Evolutionary conservation across 2,329 filamentous ascomycete genomes (phyloP).

Genomic region (Paradendryphiella salina): DNA sequence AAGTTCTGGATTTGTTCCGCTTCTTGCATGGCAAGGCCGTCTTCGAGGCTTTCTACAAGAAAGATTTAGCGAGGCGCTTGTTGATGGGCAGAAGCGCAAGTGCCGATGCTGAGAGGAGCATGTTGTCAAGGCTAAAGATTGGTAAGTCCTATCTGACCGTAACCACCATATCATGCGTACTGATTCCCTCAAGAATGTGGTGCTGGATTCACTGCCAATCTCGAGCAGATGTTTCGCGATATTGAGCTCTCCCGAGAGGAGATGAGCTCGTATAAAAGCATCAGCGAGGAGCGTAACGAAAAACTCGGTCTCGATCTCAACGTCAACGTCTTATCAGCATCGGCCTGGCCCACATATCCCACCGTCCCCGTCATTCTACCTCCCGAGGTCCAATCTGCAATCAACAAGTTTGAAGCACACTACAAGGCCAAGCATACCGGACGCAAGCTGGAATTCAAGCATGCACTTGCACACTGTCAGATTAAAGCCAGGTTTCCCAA

Average conservation of each 20-base stretch:
- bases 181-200: conserved; percentile 70
- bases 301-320: conserved; percentile 69
- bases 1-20: conserved; percentile 90
- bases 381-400: conserved; percentile 70
- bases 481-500: conserved; percentile 79
- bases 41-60: conserved; percentile 99
- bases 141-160: conserved; percentile 43
- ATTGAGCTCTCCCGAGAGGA: conserved; percentile 92
- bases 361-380: conserved; percentile 77
- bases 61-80: conserved; percentile 84
- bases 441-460: conserved; percentile 86
- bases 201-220: conserved; percentile 89
- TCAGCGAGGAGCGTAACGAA: conserved; percentile 63
- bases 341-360: conserved; percentile 90
- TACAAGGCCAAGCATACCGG: conserved; percentile 91
- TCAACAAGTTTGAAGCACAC: conserved; percentile 79
- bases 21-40: conserved; percentile 97
- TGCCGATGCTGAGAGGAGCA: conserved; percentile 92
- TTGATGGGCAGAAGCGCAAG: conserved; percentile 92
- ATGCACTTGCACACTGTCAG: conserved; percentile 87
- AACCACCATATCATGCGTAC: not conserved
- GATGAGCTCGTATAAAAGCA: conserved; percentile 80
- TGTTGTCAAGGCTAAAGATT: conserved; percentile 86
- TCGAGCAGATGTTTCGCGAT: conserved; percentile 99
- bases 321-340: conserved; percentile 87